Conservation (phyloP, 2,329 filamentous ascomycete genomes). For the Colletotrichum spinosum region DNA sequence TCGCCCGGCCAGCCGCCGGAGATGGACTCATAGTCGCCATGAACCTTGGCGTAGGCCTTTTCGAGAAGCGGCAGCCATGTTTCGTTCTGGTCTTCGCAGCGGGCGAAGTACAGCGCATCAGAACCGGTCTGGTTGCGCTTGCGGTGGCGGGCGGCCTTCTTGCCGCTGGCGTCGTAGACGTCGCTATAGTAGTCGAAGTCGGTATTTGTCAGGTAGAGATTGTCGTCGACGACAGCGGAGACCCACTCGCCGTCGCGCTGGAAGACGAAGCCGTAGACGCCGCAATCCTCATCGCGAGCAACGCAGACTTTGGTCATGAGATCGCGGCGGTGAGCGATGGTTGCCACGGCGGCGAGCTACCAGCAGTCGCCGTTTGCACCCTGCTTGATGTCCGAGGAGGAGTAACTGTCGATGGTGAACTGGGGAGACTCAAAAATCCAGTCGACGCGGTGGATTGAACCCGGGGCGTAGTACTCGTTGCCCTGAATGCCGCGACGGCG, state of each 20-base stretch:
- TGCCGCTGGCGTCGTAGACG: conserved; percentile 53
- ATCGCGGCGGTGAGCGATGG: conserved; percentile 73
- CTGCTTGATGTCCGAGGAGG: conserved; percentile 56
- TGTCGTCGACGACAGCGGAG: conserved; percentile 78
- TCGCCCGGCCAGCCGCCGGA: conserved; percentile 73
- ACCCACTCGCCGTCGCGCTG: conserved; percentile 79
- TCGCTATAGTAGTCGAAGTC: conserved; percentile 42
- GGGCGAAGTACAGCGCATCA: conserved; percentile 76
- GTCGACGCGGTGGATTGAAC: conserved; percentile 56
- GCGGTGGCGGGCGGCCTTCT: conserved; percentile 71
- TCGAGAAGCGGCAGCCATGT: conserved; percentile 81
- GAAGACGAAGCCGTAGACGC: conserved; percentile 81
- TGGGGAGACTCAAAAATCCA: conserved; percentile 56
- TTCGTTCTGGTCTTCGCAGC: conserved; percentile 76
- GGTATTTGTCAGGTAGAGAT: conserved; percentile 51
- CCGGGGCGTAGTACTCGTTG: conserved; percentile 43
- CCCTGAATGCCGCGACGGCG: conserved; percentile 30
- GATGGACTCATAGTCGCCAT: conserved; percentile 77
- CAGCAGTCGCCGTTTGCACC: conserved; percentile 75
- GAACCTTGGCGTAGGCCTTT: conserved; percentile 82
- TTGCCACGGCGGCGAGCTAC: conserved; percentile 77
- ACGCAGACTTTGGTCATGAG: conserved; percentile 77
- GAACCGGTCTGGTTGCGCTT: conserved; percentile 75
- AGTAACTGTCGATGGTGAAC: conserved; percentile 54
- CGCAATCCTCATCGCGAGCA: conserved; percentile 73